Base-by-base conservation (phyloP, 2,329 filamentous ascomycete genomes). In the Fonsecaea pedrosoi region DNA sequence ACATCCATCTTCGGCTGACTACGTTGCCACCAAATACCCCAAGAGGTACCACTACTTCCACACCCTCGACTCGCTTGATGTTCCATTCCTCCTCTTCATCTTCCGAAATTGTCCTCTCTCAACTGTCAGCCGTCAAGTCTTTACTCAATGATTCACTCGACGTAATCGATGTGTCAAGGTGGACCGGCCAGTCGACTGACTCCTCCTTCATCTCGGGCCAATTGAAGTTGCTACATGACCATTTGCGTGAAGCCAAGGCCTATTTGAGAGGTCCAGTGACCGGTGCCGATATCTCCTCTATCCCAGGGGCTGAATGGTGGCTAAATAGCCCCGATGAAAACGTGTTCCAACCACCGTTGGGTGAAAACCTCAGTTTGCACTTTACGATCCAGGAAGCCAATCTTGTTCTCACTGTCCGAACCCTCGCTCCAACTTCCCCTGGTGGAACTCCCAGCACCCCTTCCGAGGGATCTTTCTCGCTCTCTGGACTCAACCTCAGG, bases 111-210 rank as follows among this genome's bases (percentile, higher is more conserved):
- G 80, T 86, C 13, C 85, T 98, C 59, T 83, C 86, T 15, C 89
- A 93, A 66, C 85, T 97, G 60, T 87, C 88, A 21, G 81, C 86
- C 10, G 86, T 95, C 12, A 87, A 92, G 69, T 87, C 88, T n/a
- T 83, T 93, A 48, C 89, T 98, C 72, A 94, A 91, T 68, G 87
- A 92, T 74, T 90, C 92, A 65, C 86, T 97, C 69, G 92, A 96
- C 77, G 87, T 96, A 55, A 88, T 97, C 58, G 87, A 90, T 73
- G 86, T 96, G 15, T 92, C 90, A 54, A 85, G 90, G 34, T 90
- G 89, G 82, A 90, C 90, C 40, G 88, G 89, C 15, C 87, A 91
- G 74, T 82, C 84, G n/a, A 82, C 80, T 54, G 83, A 87, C 73
- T 83, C 85, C 57, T 79, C 81, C 73, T 86, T 87, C 76, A 84